Evolutionary conservation across 2,329 filamentous ascomycete genomes (phyloP).

Genomic region (Colletotrichum liriopes): DNA sequence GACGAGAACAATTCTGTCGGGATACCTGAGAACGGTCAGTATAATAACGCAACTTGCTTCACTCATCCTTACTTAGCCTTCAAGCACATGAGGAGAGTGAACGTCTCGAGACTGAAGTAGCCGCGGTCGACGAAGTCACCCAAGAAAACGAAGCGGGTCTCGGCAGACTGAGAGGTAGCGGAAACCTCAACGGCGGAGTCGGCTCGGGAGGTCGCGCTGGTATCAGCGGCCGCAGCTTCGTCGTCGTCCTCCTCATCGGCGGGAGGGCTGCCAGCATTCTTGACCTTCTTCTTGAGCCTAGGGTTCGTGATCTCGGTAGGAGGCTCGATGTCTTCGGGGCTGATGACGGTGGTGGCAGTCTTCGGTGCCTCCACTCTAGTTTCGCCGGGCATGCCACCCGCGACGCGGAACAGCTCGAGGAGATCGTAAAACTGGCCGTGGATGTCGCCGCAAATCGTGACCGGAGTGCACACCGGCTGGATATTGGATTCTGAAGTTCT

Average conservation of each 20-base stretch:
- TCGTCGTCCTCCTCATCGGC: slow-evolving; percentile 66
- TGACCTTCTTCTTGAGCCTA: slow-evolving; percentile 89
- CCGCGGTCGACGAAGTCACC: slow-evolving; percentile 98
- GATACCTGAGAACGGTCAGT: slow-evolving; percentile 76
- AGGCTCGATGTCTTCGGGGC: slow-evolving; percentile 92
- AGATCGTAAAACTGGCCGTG: slow-evolving; percentile 99
- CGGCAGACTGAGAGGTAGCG: slow-evolving; percentile 63
- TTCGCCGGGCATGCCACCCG: slow-evolving; percentile 95
- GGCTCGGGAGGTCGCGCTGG: slow-evolving; percentile 51
- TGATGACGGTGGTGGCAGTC: slow-evolving; percentile 82
- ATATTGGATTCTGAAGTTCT: slow-evolving; percentile 88
- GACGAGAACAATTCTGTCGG: slow-evolving; percentile 94
- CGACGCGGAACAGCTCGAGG: slow-evolving; percentile 95
- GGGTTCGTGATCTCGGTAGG: slow-evolving; percentile 91
- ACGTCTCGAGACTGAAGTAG: slow-evolving; percentile 98
- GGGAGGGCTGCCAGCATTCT: slow-evolving; percentile 69
- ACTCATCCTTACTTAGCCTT: slow-evolving; percentile 74
- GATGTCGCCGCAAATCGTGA: slow-evolving; percentile 98
- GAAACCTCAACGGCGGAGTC: slow-evolving; percentile 54
- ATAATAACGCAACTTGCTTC: background rate
- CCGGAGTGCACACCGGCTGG: slow-evolving; percentile 95
- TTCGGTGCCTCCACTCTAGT: slow-evolving; percentile 78
- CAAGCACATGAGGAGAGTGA: slow-evolving; percentile 95
- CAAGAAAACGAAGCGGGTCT: slow-evolving; percentile 73
- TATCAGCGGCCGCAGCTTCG: slow-evolving; percentile 62